These are phyloP conservation scores for Phytophthora sp. DNA, from an alignment of 352 stramenopile species.

Conservation along the genomic window DNA sequence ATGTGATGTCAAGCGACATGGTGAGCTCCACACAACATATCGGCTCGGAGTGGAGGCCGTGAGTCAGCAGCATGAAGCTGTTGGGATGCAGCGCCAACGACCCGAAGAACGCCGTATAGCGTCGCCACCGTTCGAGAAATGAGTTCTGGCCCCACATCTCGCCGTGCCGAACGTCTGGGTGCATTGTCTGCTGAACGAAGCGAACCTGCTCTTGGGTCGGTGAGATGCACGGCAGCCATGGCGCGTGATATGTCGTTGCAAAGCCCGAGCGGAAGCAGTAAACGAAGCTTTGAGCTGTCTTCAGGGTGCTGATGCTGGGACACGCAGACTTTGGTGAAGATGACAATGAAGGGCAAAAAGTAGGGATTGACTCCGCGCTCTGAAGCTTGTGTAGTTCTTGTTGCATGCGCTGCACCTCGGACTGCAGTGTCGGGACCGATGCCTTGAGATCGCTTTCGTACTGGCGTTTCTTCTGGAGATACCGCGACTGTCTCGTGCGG, in stretches of 20 bases:
- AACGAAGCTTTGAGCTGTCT: constrained; percentile 21
- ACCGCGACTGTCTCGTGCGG: constrained; percentile 32
- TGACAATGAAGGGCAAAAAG: not conserved
- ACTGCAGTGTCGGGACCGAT: constrained; percentile 11
- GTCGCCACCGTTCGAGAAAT: constrained; percentile 40
- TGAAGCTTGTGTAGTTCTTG: not conserved
- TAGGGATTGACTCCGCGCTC: not conserved
- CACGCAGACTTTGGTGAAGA: not conserved
- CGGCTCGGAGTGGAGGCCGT: not conserved
- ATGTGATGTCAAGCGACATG: constrained; percentile 16
- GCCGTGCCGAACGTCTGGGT: constrained; percentile 18
- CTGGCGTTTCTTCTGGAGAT: constrained; percentile 35
- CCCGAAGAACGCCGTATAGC: constrained; percentile 28
- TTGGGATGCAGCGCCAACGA: constrained; percentile 2
- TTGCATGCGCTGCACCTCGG: constrained; percentile 21
- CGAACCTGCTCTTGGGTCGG: constrained; percentile 20
- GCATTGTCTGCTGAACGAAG: constrained; percentile 30
- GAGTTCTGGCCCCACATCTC: constrained; percentile 23
- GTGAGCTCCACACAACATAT: constrained; percentile 16
- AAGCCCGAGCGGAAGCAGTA: constrained; percentile 36
- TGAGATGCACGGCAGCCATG: constrained; percentile 13
- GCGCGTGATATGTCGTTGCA: not conserved
- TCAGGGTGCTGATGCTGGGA: constrained; percentile 1
- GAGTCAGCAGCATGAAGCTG: constrained; percentile 14
- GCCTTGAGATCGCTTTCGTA: constrained; percentile 22